These are phyloP conservation scores for Beauveria bassiana DNA, from an alignment of 2,329 filamentous ascomycete genomes.

Conservation along the genomic window DNA sequence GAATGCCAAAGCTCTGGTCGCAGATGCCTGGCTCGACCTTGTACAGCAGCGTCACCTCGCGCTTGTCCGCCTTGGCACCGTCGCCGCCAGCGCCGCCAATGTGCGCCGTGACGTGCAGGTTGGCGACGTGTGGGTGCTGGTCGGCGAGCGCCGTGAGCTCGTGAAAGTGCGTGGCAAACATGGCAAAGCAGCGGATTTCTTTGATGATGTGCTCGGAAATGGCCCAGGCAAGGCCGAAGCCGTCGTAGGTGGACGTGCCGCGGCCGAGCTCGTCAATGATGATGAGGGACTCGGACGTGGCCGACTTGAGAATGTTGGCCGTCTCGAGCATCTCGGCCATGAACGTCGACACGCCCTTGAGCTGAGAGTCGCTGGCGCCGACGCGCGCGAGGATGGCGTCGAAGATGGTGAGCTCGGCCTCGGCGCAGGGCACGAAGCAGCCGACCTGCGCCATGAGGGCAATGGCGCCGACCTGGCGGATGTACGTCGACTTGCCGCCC, in stretches of 20 bases:
- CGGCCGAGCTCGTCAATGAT: conserved; percentile 97
- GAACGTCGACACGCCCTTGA: conserved; percentile 96
- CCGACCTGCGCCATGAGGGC: conserved; percentile 95
- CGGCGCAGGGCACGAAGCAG: conserved; percentile 87
- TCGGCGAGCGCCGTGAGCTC: conserved; percentile 89
- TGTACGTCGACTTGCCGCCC: conserved; percentile 98
- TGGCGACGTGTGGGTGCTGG: conserved; percentile 78
- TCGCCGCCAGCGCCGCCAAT: conserved; percentile 52
- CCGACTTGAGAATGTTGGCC: conserved; percentile 95
- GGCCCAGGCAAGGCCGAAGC: conserved; percentile 97
- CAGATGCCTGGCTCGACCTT: conserved; percentile 94
- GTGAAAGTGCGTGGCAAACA: conserved; percentile 98
- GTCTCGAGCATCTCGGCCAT: conserved; percentile 99
- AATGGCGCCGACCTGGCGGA: conserved; percentile 93
- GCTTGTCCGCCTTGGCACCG: conserved; percentile 42
- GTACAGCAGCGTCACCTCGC: conserved; percentile 91
- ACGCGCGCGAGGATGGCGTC: conserved; percentile 95
- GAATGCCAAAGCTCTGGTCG: conserved; percentile 96
- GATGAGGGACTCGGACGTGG: conserved; percentile 89
- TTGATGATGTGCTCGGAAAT: conserved; percentile 96
- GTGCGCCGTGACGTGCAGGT: conserved; percentile 93
- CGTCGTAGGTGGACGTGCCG: conserved; percentile 95
- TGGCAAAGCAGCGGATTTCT: conserved; percentile 86
- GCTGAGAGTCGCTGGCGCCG: conserved; percentile 89
- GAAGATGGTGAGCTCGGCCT: conserved; percentile 90